Evolutionary conservation across 1,284 basidiomycete genomes (phyloP).

Genomic region (Ceratobasidium sp.): DNA sequence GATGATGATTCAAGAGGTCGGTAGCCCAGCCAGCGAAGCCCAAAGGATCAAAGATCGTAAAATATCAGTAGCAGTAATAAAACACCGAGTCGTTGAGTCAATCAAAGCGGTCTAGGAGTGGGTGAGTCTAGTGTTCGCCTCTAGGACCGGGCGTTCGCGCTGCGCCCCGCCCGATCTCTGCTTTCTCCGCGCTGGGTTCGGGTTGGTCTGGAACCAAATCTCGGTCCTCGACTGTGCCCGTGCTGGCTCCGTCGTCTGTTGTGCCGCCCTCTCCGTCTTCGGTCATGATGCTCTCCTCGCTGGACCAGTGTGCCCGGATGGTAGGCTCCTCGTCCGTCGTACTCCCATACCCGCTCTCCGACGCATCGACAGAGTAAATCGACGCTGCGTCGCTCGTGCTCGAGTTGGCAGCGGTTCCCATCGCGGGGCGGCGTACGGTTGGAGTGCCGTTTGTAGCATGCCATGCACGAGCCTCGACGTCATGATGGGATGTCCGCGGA

Average conservation of each 20-base stretch:
- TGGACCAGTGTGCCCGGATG: conserved; percentile 28
- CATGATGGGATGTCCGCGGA: conserved; percentile 26
- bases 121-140: conserved; percentile 10
- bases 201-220: conserved; percentile 7
- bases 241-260: conserved; percentile 11
- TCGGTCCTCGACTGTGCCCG: conserved; percentile 10
- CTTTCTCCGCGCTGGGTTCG: no score
- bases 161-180: not conserved
- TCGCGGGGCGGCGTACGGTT: not conserved
- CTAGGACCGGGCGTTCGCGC: conserved; percentile 10
- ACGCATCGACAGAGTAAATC: conserved; percentile 39
- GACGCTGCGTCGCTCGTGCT: conserved; percentile 25
- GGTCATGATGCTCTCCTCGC: conserved; percentile 33
- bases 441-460: conserved; percentile 8
- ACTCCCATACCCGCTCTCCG: conserved; percentile 36
- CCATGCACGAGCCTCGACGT: conserved; percentile 29
- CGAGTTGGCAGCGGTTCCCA: not conserved
- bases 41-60: no score
- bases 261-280: conserved; percentile 24
- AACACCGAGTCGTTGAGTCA: not conserved
- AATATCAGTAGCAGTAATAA: conserved; percentile 1
- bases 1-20: not conserved
- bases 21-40: conserved; percentile 3
- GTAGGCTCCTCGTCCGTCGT: conserved; percentile 36
- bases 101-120: not conserved